Percentiles rank a stretch among this genome's conserved stretches.
Conservation (phyloP, 2,329 filamentous ascomycete genomes). For the Monosporascus sp. region DNA sequence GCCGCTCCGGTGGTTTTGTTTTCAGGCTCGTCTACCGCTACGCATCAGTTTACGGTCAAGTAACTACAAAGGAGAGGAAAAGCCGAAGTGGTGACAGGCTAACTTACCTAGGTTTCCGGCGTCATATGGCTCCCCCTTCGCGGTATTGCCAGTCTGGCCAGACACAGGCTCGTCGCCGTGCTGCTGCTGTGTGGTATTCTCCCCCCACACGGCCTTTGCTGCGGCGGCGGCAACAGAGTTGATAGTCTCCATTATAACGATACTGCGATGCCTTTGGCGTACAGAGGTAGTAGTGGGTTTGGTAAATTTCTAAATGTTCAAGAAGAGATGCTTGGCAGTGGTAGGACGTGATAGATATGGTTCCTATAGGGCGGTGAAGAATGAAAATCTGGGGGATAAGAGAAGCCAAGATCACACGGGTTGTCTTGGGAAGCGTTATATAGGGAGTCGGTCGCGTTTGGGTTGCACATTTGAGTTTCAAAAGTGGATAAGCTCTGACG, state of each 20-base stretch:
- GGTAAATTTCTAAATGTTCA: neutral
- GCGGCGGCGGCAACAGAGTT: conserved; percentile 48
- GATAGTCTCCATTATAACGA: conserved; percentile 55
- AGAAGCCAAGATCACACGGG: conserved; percentile 3
- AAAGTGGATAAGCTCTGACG: conserved; percentile 1
- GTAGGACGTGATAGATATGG: conserved; percentile 5
- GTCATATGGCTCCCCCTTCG: conserved; percentile 69
- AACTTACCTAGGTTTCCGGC: conserved; percentile 66
- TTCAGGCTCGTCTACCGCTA: conserved; percentile 2
- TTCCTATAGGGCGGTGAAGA: conserved; percentile 3
- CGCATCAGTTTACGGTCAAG: neutral
- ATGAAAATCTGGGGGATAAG: conserved; percentile 9
- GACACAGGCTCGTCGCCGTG: conserved; percentile 62
- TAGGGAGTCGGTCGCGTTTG: conserved; percentile 7
- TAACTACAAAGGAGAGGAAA: neutral
- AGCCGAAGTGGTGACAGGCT: conserved; percentile 8
- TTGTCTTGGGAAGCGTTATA: conserved; percentile 5
- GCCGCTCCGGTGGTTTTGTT: conserved; percentile 8
- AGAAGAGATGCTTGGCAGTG: neutral
- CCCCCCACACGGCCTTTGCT: conserved; percentile 44
- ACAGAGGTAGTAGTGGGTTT: neutral
- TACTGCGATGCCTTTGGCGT: neutral
- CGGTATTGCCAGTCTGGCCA: conserved; percentile 62
- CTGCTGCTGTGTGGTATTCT: conserved; percentile 26
- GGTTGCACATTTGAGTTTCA: neutral